These are phyloP conservation scores for Curvularia hawaiiensis DNA, from an alignment of 2,329 filamentous ascomycete species.

Conservation along the genomic window DNA sequence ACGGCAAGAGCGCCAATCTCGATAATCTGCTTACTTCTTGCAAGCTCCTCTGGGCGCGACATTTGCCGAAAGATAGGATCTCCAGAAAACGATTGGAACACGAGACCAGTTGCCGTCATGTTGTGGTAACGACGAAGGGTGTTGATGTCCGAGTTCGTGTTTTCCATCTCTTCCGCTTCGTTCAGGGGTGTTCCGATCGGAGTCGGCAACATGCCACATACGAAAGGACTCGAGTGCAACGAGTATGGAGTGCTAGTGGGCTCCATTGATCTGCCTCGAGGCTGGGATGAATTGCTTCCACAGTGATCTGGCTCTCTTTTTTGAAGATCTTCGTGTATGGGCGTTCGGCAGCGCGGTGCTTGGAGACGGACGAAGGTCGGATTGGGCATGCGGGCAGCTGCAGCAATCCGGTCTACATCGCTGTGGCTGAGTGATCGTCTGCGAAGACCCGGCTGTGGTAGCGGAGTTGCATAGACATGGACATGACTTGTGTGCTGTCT, in stretches of 20 bases:
- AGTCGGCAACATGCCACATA: conserved; percentile 15
- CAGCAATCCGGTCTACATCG: conserved; percentile 22
- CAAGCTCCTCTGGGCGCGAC: conserved; percentile 21
- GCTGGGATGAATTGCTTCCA: conserved; percentile 9
- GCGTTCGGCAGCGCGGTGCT: conserved; percentile 17
- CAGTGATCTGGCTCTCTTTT: conserved; percentile 8
- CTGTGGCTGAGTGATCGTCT: conserved; percentile 39
- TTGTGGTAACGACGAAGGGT: not conserved
- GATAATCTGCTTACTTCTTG: conserved; percentile 32
- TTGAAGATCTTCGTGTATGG: conserved; percentile 9
- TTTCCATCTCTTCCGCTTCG: conserved; percentile 3
- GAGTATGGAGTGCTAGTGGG: conserved; percentile 14
- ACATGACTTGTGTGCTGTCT: conserved; percentile 14
- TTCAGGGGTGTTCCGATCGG: conserved; percentile 24
- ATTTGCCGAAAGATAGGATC: conserved; percentile 28
- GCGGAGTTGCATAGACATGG: conserved; percentile 7
- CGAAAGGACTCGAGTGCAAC: conserved; percentile 1
- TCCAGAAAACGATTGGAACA: not conserved
- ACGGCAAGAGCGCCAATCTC: conserved; percentile 41
- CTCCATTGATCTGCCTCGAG: conserved; percentile 6
- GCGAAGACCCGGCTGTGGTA: conserved; percentile 20
- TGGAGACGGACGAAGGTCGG: conserved; percentile 34
- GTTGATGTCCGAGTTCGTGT: not conserved
- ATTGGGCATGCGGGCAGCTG: conserved; percentile 12
- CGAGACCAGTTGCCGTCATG: not conserved